phyloP scores from a whole-genome alignment of 176 grass and related monocot genomes.

The Saccharum spontaneum region DNA sequence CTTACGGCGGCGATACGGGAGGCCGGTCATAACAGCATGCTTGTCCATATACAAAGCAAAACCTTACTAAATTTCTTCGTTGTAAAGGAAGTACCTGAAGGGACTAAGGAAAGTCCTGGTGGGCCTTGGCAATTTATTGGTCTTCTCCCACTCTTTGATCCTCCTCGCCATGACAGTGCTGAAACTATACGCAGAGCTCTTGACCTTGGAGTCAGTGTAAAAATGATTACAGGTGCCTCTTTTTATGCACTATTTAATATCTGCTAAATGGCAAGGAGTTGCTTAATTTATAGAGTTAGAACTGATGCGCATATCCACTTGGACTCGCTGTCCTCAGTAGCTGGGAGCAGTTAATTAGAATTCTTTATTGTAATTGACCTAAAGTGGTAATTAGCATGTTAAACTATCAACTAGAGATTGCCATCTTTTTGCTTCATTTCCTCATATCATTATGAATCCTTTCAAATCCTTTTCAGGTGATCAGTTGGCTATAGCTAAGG shows the following conservation, averaged over 20 bases:
- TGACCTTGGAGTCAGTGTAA: constrained; percentile 70
- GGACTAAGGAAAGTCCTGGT: constrained; percentile 59
- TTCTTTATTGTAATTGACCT: not conserved
- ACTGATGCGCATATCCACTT: not conserved
- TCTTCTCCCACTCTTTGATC: constrained; percentile 68
- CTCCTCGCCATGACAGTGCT: constrained; percentile 70
- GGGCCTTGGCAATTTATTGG: constrained; percentile 66
- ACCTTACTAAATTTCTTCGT: constrained; percentile 27
- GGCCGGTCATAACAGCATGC: no score
- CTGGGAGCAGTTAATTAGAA: constrained; percentile 18
- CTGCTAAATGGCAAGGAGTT: not conserved
- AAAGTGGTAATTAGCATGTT: not conserved
- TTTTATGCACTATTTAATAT: constrained; percentile 2
- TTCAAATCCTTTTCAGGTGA: constrained; percentile 50
- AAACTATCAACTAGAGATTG: not conserved
- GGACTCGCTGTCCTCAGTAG: not conserved
- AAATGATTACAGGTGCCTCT: constrained; percentile 67
- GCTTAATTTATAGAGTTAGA: constrained; percentile 11
- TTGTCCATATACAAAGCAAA: constrained; percentile 10
- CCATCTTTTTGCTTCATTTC: constrained; percentile 5
- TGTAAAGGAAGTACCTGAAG: constrained; percentile 62
- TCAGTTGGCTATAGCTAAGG: constrained; percentile 69
- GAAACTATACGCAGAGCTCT: constrained; percentile 64
- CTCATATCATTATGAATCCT: constrained; percentile 1
- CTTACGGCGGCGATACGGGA: no score